Base-by-base conservation (phyloP, 2,329 filamentous ascomycete genomes). In the Onygenales sp. region DNA sequence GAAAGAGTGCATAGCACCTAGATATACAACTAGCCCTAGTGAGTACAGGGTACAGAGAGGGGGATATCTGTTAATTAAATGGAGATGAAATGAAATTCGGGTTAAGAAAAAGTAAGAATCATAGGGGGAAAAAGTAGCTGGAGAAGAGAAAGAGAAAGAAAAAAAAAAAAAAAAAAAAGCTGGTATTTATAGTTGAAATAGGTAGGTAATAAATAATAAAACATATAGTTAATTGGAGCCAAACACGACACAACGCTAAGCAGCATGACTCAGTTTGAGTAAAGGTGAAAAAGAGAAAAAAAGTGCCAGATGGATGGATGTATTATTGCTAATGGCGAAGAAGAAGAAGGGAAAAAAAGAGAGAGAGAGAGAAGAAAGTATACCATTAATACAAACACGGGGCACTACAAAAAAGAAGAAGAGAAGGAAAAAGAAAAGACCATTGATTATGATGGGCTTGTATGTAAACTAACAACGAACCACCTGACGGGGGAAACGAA, bases 91-190 rank as follows among this genome's bases (percentile, higher is more conserved):
- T 27, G 5, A 27, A 42, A 42, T 42, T 2, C 6, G 9, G 39
- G 27, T 4, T 43, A 17, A n/a, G 39, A 21, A 21, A 43, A 21
- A n/a, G 31, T 27, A 13, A 43, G 14, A 6, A 11, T 11, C 9
- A 44, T 27, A 13, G 31, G 7, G 36, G 9, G 13, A 7, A 11
- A 44, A 10, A 5, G 8, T 10, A 39, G 13, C 2, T 6, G 31
- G 1, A 1, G 17, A 44, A 44, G 31, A 38, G 13, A 8, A 11
- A 43, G 2, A 1, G 17, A 43, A 43, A 43, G 31, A 21, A 47
- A 36, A 48, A 39, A 61, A 57, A 58, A 61, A 62, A 56, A 63
- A 61, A 60, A 64, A 62, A 54, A 63, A 60, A 59, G 58, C 59
- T 55, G 55, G 43, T 13, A 46, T 46, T 46, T 33, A 11, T 27